Percentiles rank a stretch among this genome's conserved stretches.
These are phyloP conservation scores for Metschnikowia drakensbergensis DNA, from an alignment of 805 yeast genomes.

Conservation along the genomic window DNA sequence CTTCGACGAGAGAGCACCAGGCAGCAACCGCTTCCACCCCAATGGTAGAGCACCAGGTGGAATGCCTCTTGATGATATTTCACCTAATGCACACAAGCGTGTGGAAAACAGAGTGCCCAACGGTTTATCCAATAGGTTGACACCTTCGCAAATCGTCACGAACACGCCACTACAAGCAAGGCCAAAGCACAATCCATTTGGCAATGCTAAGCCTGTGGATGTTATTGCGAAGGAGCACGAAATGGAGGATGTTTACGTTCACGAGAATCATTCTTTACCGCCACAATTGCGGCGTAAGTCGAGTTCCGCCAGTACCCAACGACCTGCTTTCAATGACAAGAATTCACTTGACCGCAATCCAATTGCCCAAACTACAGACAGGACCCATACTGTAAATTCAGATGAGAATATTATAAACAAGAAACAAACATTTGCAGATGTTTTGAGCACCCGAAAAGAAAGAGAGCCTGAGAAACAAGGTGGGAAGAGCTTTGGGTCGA, in stretches of 20 bases:
- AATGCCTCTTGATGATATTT: constrained; percentile 14
- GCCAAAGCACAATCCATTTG: constrained; percentile 67
- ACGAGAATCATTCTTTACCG: not conserved
- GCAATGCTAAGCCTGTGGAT: constrained; percentile 83
- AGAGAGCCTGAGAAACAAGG: constrained; percentile 16
- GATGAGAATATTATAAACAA: constrained; percentile 4
- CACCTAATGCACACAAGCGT: constrained; percentile 6
- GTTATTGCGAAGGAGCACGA: constrained; percentile 61
- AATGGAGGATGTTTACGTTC: constrained; percentile 36
- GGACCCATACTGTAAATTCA: not conserved
- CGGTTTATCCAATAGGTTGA: not conserved
- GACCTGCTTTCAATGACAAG: not conserved
- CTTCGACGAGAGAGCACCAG: constrained; percentile 9
- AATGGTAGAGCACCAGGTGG: constrained; percentile 13
- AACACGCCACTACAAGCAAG: not conserved
- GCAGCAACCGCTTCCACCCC: not conserved
- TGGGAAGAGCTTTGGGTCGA: constrained; percentile 18
- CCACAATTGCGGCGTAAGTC: constrained; percentile 3
- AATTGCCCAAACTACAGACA: not conserved
- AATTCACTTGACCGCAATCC: not conserved
- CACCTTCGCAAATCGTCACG: not conserved
- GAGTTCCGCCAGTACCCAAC: not conserved
- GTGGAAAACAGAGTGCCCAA: not conserved
- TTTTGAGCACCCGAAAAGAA: constrained; percentile 28
- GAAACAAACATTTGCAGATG: constrained; percentile 39